Base-by-base conservation (phyloP, 2,329 filamentous ascomycete genomes). In the Hymenoscyphus fructigenus region DNA sequence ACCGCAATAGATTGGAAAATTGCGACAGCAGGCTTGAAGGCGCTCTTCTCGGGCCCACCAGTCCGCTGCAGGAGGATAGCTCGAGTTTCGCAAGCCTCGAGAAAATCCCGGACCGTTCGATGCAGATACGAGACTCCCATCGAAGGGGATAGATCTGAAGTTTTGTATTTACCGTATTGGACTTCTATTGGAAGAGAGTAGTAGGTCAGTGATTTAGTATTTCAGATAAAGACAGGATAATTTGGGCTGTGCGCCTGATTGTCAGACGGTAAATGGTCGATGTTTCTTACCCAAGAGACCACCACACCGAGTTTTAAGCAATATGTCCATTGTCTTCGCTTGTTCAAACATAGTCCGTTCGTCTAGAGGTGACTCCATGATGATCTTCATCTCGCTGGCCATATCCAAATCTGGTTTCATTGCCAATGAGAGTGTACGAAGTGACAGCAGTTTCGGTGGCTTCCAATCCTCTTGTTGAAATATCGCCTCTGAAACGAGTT, bases 401-500 rank as follows among this genome's bases (percentile, higher is more conserved):
- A n/a, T 53, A 17, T 53, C 47, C 20, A n/a, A 10, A 20, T 17
- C 23, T 20, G 9, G 23, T 26, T 17, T 20, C 2, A 53, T 20
- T 20, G 47, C 47, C 4, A 53, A 26, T 53, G 41, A 47, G n/a
- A 53, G 7, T 10, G 47, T n/a, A 53, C 9, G 23, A 53, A 20
- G 47, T 10, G 47, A 53, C 17, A 53, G 15, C 23, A 53, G 9
- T 53, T 53, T 26, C 5, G n/a, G n/a, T 20, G 7, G n/a, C 14
- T 47, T 20, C 41, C 41, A 47, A 47, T 53, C 47, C 7, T 26
- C 47, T 53, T 10, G 47, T 53, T 17, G 15, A 20, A 15, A 10
- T n/a, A 20, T 53, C 7, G 15, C 47, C 17, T 17, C 47, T 53
- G n/a, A 10, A 29, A 63, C 41, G 7, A 63, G 47, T 38, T 63